Conservation (phyloP, 192 early-diverging fungal species). For the Coemansia sp. region DNA sequence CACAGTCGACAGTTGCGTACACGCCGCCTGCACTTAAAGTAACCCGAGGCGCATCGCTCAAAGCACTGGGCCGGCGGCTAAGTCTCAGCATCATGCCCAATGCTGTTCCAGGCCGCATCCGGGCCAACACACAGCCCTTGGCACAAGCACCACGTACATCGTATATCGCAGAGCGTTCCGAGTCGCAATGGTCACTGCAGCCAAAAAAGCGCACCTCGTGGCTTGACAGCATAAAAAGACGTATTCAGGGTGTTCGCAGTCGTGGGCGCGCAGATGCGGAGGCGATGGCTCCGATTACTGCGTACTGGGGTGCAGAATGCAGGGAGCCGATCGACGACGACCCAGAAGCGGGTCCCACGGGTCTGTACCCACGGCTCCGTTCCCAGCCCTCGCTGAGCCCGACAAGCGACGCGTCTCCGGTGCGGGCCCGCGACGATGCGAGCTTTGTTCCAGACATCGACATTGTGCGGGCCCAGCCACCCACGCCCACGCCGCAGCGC, state of each 20-base stretch:
- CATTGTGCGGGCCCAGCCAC: background rate
- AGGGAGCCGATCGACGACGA: background rate
- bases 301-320: background rate
- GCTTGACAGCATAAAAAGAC: constrained; percentile 31
- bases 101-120: background rate
- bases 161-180: constrained; percentile 9
- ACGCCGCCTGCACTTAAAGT: constrained; percentile 1
- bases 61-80: constrained; percentile 28
- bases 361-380: constrained; percentile 40
- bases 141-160: background rate
- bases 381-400: constrained; percentile 44
- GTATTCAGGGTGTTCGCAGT: constrained; percentile 11
- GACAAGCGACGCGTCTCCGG: constrained; percentile 8
- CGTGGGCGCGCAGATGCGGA: constrained; percentile 5
- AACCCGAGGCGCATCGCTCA: constrained; percentile 19
- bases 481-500: background rate
- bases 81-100: constrained; percentile 15
- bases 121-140: background rate
- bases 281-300: background rate
- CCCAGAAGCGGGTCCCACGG: constrained; percentile 2
- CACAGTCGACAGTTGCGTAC: background rate
- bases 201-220: constrained; percentile 22
- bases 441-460: constrained; percentile 32
- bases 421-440: constrained; percentile 7
- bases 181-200: constrained; percentile 5